Base-by-base conservation (phyloP, 164 flowering plant genomes). In the Saururus chinensis region DNA sequence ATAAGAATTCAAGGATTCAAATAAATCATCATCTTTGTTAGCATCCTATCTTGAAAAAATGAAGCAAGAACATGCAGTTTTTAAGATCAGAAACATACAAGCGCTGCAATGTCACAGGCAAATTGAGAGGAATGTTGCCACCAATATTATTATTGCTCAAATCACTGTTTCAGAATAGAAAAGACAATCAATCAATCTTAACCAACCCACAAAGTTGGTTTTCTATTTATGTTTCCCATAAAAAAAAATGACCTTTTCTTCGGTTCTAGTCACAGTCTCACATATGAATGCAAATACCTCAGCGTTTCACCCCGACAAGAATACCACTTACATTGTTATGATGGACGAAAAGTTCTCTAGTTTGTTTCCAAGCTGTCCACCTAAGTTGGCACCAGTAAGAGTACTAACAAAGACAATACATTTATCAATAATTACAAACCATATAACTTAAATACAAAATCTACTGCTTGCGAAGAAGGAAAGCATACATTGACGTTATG, bases 71-170 rank as follows among this genome's bases (percentile, higher is more conserved):
- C n/a, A 14, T 13, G 10, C 0, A 17, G 60, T 9, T 19, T 26
- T 64, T 17, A 8, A 10, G 49, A 45, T 45, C 49, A 12, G 42
- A 40, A 68, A 73, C 96, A 55, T 90, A 93, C 97, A 93, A 54
- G 69, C 62, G 74, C 68, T 70, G 77, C 78, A 90, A 30, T 53
- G 95, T 78, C 59, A 71, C 49, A 4, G 99, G 99, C 57, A 93
- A 72, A 74, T 52, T 83, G 21, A 71, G 51, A 60, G 97, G 99
- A 67, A 93, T 77, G 59, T 59, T 72, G 64, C 96, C 99, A 56
- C 91, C 93, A 71, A 93, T 93, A 57, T 79, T 85, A 61, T 93
- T 93, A 80, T 81, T 75, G 77, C 89, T 83, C 56, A 93, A 68
- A 75, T 85, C 88, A 68, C 98, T 92, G 89, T 63, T 49, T 65